Evolutionary conservation across 208 protist genomes (phyloP), one percentile per base, ranked within the genome.

Genomic region (Acanthamoeba castellanii): DNA sequence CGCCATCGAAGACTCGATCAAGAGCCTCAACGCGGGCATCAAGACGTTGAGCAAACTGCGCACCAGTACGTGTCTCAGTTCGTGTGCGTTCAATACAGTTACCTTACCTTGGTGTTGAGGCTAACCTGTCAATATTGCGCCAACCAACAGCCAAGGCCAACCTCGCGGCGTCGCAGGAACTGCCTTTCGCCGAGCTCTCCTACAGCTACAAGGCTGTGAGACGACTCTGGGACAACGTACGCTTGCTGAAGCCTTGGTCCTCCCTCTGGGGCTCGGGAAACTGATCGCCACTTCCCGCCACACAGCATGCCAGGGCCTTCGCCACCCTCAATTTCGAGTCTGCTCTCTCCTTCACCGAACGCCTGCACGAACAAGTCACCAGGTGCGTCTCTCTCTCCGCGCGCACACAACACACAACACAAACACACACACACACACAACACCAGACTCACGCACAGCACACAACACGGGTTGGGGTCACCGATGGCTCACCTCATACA

Each of bases 1-100:
- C 81, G 47, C 81, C n/a, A 66, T 89, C 45, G 81, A 89, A 20
- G 81, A 89, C 50, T 89, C 81, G 11, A 30, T 89, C 25, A 22
- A 22, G 27, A 61, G 30, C 45, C 2, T 89, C 47, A 89, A 89
- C 20, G 30, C 11, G 22, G 81, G 47, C 81, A 89, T 64, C 81
- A 30, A 89, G 20, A 22, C 34, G 5, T 42, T 89, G 13, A 55
- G n/a, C 30, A 30, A 30, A 9, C 8, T 89, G 18, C 81, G 50
- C 52, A 89, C 81, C 20, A 89, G 81, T 89, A 89, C 45, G 81
- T 30, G 68, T 32, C 68, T 76, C 8, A 8, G 11, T 14, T 18
- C 20, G 5, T 55, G 25, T 32, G 37, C 37, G 37, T 37, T 37
- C 0, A 2, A 45, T 45, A 3, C 42, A 45, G 37, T 0, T 37